Conservation (phyloP, 2,329 filamentous ascomycete species). For the Phoma sp. region DNA sequence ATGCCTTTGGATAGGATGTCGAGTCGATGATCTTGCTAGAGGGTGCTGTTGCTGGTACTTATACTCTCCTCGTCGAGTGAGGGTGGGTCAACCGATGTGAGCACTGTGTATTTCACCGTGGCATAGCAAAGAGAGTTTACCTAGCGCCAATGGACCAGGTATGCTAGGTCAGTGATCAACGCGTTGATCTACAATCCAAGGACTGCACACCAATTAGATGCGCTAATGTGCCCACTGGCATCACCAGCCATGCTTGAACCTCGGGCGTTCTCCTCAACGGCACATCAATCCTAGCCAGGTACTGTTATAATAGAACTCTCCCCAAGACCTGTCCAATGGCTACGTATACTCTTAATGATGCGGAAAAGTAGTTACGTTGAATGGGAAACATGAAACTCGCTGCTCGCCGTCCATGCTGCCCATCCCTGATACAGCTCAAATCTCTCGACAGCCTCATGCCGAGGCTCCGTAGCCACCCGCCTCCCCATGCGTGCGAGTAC, state of each 20-base stretch:
- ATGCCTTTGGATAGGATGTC: background rate
- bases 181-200: background rate
- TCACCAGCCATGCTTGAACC: background rate
- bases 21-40: background rate
- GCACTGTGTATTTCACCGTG: background rate
- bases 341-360: background rate
- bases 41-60: background rate
- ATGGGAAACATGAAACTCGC: background rate
- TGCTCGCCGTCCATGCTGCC: background rate
- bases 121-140: background rate
- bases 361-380: background rate
- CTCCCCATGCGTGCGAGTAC: background rate
- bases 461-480: conserved; percentile 4
- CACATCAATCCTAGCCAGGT: background rate
- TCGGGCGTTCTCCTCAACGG: background rate
- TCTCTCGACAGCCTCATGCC: conserved; percentile 1
- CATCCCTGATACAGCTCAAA: background rate
- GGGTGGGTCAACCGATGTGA: background rate
- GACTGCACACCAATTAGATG: background rate
- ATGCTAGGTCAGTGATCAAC: conserved; percentile 1
- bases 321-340: background rate
- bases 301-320: background rate
- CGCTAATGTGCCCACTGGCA: background rate
- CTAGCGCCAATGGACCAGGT: background rate
- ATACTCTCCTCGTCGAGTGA: background rate